Evolutionary conservation across 1,284 basidiomycete genomes (phyloP), one percentile per base, ranked within the genome.

Genomic region (Cystobasidium slooffiae): DNA sequence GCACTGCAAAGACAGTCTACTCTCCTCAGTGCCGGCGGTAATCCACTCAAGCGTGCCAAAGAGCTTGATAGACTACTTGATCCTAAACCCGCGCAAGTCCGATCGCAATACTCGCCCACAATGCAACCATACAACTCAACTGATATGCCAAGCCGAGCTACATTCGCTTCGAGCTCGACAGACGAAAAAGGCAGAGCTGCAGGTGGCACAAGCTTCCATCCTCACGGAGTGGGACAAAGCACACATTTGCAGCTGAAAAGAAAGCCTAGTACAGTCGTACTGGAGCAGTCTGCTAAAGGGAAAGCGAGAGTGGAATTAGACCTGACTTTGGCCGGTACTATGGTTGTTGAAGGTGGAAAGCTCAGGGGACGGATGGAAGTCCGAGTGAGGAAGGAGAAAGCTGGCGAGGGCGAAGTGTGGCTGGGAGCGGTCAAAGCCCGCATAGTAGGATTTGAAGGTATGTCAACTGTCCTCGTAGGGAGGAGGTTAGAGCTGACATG

Each of bases 361-460:
- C 82, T 97, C 53, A 86, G 87, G 63, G 95, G 95, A 0, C 83
- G 86, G 51, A 84, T 96, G 82, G 88, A 90, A 74, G 83, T 97
- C 63, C 86, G 86, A 39, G 86, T 96, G 7, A 87, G 88, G 67
- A 83, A 84, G 18, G 86, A 87, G 75, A 68, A 87, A 85, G 80
- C 88, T 86, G 75, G 59, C 14, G 88, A 90, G 75, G 83, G 86
- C 0, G 85, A 86, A 31, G 82, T 96, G 3, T 85, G 89, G 76
- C 84, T 97, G 6, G 89, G 89, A 37, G 89, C 87, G 66, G 92
- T 90, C 6, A 96, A 94, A 84, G 83, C 96, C 46, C 86, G 93
- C 51, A 86, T 96, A 16, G 87, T 97, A 64, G 94, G 94, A 0
- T 96, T 94, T 80, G 94, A 97, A 83, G 88, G 87, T 85, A 62